Conservation (phyloP, 176 grass and related monocot genomes). For the Lolium multiflorum region DNA sequence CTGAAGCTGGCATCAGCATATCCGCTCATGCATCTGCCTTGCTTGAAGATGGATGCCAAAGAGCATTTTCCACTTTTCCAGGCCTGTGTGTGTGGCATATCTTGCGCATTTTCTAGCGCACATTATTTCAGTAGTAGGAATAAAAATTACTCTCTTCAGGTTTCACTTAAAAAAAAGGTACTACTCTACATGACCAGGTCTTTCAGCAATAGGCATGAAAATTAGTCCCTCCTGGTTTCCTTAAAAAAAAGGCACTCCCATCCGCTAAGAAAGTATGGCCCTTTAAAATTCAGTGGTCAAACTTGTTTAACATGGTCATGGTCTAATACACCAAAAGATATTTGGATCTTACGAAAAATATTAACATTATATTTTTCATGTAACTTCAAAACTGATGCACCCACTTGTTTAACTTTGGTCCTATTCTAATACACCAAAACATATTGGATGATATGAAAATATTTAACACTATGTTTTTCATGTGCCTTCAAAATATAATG, state of each 20-base stretch:
- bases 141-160: background rate
- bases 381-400: background rate
- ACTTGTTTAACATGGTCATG: no score
- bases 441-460: background rate
- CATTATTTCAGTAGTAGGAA: constrained; percentile 18
- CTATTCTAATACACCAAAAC: no score
- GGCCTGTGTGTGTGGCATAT: constrained; percentile 18
- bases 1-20: constrained; percentile 46
- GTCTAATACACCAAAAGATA: background rate
- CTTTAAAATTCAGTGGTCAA: no score
- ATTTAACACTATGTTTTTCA: background rate
- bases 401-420: no score
- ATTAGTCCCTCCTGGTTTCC: background rate
- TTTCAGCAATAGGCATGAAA: background rate
- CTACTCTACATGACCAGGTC: background rate
- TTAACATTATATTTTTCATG: background rate
- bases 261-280: background rate
- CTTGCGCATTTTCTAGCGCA: background rate
- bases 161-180: background rate
- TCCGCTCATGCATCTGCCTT: constrained; percentile 41
- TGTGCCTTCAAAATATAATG: background rate
- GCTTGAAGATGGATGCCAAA: constrained; percentile 21
- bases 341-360: background rate
- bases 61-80: constrained; percentile 37
- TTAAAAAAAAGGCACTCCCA: background rate